Base-by-base conservation (phyloP, 805 yeast species). In the Gaillardinia entomophila region DNA sequence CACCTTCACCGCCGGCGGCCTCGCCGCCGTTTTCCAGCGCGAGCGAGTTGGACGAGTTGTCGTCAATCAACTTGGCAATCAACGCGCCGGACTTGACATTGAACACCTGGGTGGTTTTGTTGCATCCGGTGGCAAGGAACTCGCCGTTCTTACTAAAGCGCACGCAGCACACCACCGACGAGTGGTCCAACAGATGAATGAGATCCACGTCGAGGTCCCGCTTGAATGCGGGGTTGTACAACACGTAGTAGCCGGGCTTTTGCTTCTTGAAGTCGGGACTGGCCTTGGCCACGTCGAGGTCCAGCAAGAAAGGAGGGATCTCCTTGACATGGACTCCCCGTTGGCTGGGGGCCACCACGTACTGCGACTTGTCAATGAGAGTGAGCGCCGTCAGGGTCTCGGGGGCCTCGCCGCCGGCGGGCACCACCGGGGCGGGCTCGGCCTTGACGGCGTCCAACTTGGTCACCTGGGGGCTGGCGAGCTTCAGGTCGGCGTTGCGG, bases 151-250 rank as follows among this genome's bases (percentile, higher is more conserved):
- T 78, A 37, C 89, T 79, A 67, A 92, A 90, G 40, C 95, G 74
- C 37, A 90, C 97, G 61, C 97, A 90, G 68, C 97, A 92, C 31
- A 90, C 97, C 28, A 90, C 97, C 2, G 95, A 83, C 12, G 88
- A 75, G 65, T 92, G 97, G 54, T 85, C 95, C 46, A 90, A 75
- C 11, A 96, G 82, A 53, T 84, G 92, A 46, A 88, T 85, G 41
- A 90, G 71, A 31, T 88, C 92, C 31, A 90, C 89, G 52, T 90
- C 97, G 37, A 86, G 73, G 44, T 59, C 66, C 30, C 66, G 63
- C 39, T 52, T 53, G 42, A 87, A 76, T 17, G 87, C 84, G 26
- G 96, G 96, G 63, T 90, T 92, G 68, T 83, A 90, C 44, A 92
- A 73, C 11, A 86, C 83, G 59, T 84, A 86, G 66, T 86, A 90